phyloP scores from a whole-genome alignment of 176 grass and related monocot species.

The Aegilops umbellulata region DNA sequence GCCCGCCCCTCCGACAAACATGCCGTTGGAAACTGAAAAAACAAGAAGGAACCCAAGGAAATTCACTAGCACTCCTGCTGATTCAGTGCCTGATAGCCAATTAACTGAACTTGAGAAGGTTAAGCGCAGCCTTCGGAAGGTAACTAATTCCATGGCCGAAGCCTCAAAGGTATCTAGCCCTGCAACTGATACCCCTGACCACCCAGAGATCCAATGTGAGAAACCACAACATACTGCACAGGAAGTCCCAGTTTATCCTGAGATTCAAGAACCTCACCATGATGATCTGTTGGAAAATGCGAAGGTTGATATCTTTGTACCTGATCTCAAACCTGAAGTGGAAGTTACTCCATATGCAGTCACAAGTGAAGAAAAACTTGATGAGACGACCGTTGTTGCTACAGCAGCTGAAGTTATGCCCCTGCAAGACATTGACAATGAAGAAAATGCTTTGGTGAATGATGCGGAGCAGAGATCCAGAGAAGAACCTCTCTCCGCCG shows the following conservation, averaged over 20 bases:
- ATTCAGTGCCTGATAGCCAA: constrained; percentile 61
- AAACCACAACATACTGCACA: constrained; percentile 38
- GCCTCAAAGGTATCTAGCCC: constrained; percentile 56
- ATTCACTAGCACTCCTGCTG: constrained; percentile 33
- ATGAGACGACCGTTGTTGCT: constrained; percentile 22
- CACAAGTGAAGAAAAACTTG: constrained; percentile 45
- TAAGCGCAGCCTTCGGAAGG: constrained; percentile 87
- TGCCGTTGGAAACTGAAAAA: constrained; percentile 53
- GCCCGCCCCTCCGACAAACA: constrained; percentile 41
- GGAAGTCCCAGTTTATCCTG: constrained; percentile 27
- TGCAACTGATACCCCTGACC: constrained; percentile 30
- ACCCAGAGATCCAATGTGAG: constrained; percentile 47
- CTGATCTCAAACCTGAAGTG: constrained; percentile 48
- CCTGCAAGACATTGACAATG: constrained; percentile 57
- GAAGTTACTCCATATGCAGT: constrained; percentile 34
- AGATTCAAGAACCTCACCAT: constrained; percentile 47
- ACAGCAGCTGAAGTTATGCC: constrained; percentile 54
- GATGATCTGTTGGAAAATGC: constrained; percentile 38
- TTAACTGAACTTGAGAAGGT: constrained; percentile 93
- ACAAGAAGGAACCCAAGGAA: constrained; percentile 61
- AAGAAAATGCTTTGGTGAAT: constrained; percentile 54
- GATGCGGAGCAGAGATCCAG: constrained; percentile 53
- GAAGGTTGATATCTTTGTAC: constrained; percentile 33
- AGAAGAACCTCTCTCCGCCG: constrained; percentile 54
- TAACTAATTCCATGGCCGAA: constrained; percentile 70